Evolutionary conservation across 2,329 filamentous ascomycete species (phyloP).

Genomic region (Alternaria angustiovoidea): DNA sequence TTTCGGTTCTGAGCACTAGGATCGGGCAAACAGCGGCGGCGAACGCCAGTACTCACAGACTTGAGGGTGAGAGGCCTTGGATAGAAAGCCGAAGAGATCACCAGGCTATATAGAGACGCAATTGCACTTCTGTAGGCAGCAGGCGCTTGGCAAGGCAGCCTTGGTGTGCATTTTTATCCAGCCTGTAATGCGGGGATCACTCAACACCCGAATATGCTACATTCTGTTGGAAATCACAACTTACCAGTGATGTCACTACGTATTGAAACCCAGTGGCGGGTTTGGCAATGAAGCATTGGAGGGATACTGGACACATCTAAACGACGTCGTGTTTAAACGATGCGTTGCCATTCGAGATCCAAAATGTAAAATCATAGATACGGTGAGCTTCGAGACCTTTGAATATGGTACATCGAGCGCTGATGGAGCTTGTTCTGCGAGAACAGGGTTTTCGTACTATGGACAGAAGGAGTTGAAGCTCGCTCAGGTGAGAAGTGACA

Average conservation of each 20-base stretch:
- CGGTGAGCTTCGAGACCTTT: neutral
- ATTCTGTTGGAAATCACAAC: no score
- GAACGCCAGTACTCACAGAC: neutral
- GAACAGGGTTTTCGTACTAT: neutral
- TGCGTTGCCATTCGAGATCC: neutral
- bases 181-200: neutral
- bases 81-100: neutral
- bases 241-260: neutral
- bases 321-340: neutral
- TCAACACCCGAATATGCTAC: no score
- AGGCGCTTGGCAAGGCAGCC: conserved; percentile 5
- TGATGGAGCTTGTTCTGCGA: neutral
- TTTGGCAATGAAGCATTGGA: neutral
- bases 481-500: neutral
- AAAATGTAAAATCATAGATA: neutral
- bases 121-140: conserved; percentile 2
- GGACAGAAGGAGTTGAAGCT: neutral
- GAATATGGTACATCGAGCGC: neutral
- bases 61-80: neutral
- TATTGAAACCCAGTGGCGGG: neutral
- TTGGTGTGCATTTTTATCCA: neutral
- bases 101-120: neutral
- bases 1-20: neutral
- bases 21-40: neutral
- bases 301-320: neutral